Evolutionary conservation across 805 yeast genomes (phyloP).

Genomic region (Maudiozyma pseudohumilis): DNA sequence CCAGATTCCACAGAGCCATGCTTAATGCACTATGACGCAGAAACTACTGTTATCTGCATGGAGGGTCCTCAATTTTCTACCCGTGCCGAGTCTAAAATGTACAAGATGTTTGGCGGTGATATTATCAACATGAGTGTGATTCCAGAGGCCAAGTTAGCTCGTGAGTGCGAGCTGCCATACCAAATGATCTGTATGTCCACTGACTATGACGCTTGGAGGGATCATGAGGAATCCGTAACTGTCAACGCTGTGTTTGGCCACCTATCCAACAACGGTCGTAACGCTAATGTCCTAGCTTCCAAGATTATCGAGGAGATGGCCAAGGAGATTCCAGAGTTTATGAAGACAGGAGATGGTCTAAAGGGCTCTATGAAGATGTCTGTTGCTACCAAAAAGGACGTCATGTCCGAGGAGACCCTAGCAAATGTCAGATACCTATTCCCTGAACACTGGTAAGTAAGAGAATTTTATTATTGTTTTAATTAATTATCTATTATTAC

Average conservation of each 20-base stretch:
- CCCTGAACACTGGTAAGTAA: conserved; percentile 78
- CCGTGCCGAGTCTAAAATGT: conserved; percentile 87
- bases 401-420: conserved; percentile 61
- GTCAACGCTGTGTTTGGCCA: conserved; percentile 95
- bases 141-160: conserved; percentile 95
- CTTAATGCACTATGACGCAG: conserved; percentile 65
- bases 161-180: conserved; percentile 93
- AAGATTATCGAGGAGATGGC: conserved; percentile 60
- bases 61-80: conserved; percentile 98
- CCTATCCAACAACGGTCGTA: conserved; percentile 73
- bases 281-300: conserved; percentile 72
- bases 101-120: conserved; percentile 81
- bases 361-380: conserved; percentile 70
- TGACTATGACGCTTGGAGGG: conserved; percentile 98
- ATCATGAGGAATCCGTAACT: conserved; percentile 88
- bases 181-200: conserved; percentile 99
- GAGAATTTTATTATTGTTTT: not conserved
- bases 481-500: not conserved
- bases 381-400: conserved; percentile 67
- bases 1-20: conserved; percentile 41
- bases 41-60: conserved; percentile 87
- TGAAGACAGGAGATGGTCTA: conserved; percentile 60
- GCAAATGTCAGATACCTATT: conserved; percentile 77
- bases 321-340: conserved; percentile 41
- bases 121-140: conserved; percentile 94